A percentile compares a stretch with the other conserved stretches of the same genome.
Evolutionary conservation across 495 filamentous ascomycete species (phyloP).

Genomic region (Hypoxylon rickii): DNA sequence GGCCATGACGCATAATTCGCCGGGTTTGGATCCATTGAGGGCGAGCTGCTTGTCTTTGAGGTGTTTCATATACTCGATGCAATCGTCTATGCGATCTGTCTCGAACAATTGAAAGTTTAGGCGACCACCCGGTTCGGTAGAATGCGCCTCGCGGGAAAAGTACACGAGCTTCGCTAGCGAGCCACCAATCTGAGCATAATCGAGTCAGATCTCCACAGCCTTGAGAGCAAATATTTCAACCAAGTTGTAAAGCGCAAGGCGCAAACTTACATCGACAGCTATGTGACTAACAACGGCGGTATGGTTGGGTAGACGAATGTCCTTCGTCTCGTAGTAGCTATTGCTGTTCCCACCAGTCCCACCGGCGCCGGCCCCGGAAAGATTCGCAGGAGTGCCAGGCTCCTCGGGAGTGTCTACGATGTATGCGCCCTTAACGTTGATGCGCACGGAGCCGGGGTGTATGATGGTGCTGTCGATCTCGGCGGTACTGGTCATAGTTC

Average conservation of each 20-base stretch:
- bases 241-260: constrained; percentile 3
- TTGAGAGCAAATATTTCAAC: too few species aligned
- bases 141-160: constrained; percentile 84
- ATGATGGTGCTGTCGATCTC: constrained; percentile 75
- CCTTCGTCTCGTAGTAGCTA: constrained; percentile 77
- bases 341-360: too few species aligned
- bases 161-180: constrained; percentile 95
- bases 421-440: constrained; percentile 94
- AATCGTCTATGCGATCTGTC: constrained; percentile 88
- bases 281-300: constrained; percentile 93
- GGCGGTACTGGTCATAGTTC: constrained; percentile 50
- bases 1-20: constrained; percentile 84
- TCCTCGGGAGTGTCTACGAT: constrained; percentile 77
- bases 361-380: constrained; percentile 36
- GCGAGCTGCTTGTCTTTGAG: constrained; percentile 78
- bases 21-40: constrained; percentile 66
- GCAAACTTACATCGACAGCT: constrained; percentile 80
- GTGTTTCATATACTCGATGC: constrained; percentile 83
- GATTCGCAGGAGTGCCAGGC: constrained; percentile 57
- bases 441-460: constrained; percentile 83
- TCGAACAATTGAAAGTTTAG: constrained; percentile 96
- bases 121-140: constrained; percentile 80
- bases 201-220: too few species aligned
- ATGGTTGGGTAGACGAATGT: constrained; percentile 95
- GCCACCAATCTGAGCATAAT: constrained; percentile 98